Evolutionary conservation across 495 filamentous ascomycete species (phyloP).

Genomic region (Aspergillus sclerotiicarbonarius): DNA sequence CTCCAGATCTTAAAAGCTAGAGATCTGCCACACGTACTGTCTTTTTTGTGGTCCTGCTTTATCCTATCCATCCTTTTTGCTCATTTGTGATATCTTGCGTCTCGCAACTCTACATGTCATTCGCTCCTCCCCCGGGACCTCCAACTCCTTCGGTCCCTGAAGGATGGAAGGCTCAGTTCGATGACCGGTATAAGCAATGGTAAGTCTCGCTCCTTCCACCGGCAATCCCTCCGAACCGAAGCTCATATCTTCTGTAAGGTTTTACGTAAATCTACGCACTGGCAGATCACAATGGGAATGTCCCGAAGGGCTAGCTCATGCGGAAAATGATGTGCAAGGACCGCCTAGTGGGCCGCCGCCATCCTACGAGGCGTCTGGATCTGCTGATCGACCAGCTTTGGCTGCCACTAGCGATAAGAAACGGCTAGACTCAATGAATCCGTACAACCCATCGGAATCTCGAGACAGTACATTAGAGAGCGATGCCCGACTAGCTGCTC

Average conservation of each 20-base stretch:
- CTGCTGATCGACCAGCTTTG: constrained; percentile 29
- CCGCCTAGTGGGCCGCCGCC: constrained; percentile 60
- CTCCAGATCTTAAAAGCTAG: neutral
- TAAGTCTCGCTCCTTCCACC: constrained; percentile 33
- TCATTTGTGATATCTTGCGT: neutral
- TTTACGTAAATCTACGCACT: constrained; percentile 83
- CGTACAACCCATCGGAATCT: constrained; percentile 38
- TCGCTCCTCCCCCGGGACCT: constrained; percentile 69
- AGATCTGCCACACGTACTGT: too few relatives aligned
- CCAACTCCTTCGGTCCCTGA: constrained; percentile 84
- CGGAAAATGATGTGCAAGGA: constrained; percentile 39
- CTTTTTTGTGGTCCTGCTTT: neutral
- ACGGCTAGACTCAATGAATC: constrained; percentile 59
- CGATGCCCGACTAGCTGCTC: constrained; percentile 71
- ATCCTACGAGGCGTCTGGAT: constrained; percentile 53
- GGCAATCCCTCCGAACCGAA: neutral
- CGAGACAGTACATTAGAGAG: constrained; percentile 50
- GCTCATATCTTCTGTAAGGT: constrained; percentile 50
- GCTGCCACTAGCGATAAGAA: constrained; percentile 53
- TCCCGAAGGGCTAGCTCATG: constrained; percentile 62
- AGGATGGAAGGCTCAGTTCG: constrained; percentile 82
- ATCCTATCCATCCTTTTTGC: neutral
- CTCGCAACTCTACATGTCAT: constrained; percentile 33
- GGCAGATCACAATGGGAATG: constrained; percentile 86
- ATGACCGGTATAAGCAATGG: constrained; percentile 76